Base-by-base conservation (phyloP, 2,329 filamentous ascomycete species). In the Xylaria sp. region DNA sequence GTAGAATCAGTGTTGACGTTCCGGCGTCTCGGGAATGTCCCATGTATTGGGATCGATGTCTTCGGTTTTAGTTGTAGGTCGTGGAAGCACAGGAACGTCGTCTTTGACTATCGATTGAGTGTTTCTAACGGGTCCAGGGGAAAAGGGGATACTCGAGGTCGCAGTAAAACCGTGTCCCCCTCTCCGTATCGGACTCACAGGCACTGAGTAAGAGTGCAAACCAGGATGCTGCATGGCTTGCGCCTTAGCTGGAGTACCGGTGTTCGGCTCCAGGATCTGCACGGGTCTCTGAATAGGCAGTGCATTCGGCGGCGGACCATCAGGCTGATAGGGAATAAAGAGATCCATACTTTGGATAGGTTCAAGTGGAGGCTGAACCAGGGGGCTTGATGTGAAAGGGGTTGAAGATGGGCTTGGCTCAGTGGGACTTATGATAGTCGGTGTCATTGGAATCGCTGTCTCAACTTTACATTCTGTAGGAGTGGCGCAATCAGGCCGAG, bases 271-370 rank as follows among this genome's bases (percentile, higher is more conserved):
- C 12, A 77, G 58, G 44, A 78, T 75, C 41, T 73, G 71, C 18
- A 77, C 48, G 7, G 77, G 76, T 1, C 68, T 65, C 9, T 73
- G 70, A 41, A 76, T 79, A 7, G 78, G 73, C 18, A 83, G 70
- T 0, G 82, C 62, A 3, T 78, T 75, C 0, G 86, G 81, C 0
- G 79, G 69, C 1, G 86, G 84, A 0, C 87, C 87, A n/a, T 87
- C 83, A 0, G 87, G 86, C 68, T 89, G 85, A 70, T 88, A 89
- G 0, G 82, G 82, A 28, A 89, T 80, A 69, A 89, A 89, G 25
- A 85, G 74, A 60, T 85, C 82, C 1, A 77, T 69, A 7, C 75
- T 72, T 4, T 73, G 58, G 18, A 70, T 46, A 15, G 70, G 69
- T 28, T 69, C 71, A 5, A 70, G 54, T 1, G 70, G 68, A 59